phyloP scores from a whole-genome alignment of 768 basidiomycete species.

The Cantharellus anzutake region DNA sequence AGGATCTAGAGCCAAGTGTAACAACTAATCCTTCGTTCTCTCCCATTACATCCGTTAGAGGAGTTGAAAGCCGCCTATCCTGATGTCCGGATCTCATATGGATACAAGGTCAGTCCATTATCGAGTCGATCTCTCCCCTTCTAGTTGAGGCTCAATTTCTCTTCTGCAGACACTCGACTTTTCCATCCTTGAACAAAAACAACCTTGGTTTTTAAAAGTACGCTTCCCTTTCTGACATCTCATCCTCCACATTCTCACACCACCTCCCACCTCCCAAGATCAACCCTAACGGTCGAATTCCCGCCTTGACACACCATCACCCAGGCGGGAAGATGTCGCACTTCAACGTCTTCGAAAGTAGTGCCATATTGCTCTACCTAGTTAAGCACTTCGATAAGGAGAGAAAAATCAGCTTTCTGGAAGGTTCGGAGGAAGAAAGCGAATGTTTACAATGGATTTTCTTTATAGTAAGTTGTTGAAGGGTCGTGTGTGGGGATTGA shows the following conservation, averaged over 20 bases:
- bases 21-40: too few species aligned
- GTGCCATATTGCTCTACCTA: conserved; percentile 68
- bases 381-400: conserved; percentile 64
- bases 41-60: neutral
- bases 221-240: neutral
- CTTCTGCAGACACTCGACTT: neutral
- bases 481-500: too few species aligned
- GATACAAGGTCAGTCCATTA: neutral
- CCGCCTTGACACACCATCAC: conserved; percentile 43
- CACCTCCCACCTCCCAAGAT: conserved; percentile 1
- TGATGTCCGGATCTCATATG: neutral
- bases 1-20: too few species aligned
- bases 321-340: conserved; percentile 14
- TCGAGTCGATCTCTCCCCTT: too few species aligned
- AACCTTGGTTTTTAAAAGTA: conserved; percentile 11
- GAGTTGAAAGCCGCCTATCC: neutral
- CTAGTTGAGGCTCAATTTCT: too few species aligned
- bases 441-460: conserved; percentile 76
- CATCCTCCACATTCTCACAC: neutral
- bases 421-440: conserved; percentile 34
- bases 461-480: conserved; percentile 27
- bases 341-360: conserved; percentile 49
- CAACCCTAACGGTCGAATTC: conserved; percentile 38
- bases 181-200: conserved; percentile 2
- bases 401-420: conserved; percentile 43